Base-by-base conservation (phyloP, 768 basidiomycete species). In the Amanita exitialis region DNA sequence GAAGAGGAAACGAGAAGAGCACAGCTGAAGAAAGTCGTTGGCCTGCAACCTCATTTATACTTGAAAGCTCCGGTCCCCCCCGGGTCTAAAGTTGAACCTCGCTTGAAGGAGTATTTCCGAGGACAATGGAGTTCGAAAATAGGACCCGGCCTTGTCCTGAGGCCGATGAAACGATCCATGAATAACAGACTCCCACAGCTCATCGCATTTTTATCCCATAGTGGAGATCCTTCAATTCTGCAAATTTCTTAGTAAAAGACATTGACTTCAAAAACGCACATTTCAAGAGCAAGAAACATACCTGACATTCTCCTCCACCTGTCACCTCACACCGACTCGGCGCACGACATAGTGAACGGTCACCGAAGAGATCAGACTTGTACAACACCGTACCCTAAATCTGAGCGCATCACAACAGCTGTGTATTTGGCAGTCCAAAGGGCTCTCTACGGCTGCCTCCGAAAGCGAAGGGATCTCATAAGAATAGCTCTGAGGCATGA, bases 251-350 rank as follows among this genome's bases (percentile, higher is more conserved):
- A 8, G 55, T 28, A 35, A 37, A 30, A 6, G 25, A 27, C 55
- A 46, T 36, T 43, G 45, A 18, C 42, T n/a, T 44, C 12, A 43
- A 35, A 44, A 8, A 18, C 15, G 48, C 28, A 37, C 20, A 30
- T 18, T 9, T 2, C 47, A 21, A 49, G 41, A 8, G 32, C 15
- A 12, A 44, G 3, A 35, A 20, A 59, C 75, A 28, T 51, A 90
- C 94, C 79, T 86, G 83, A 32, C 86, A 54, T 91, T 79, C 61
- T 87, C 91, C 63, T 99, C 93, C 0, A 94, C 90, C 89, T 3
- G 81, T 82, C 1, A 98, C 93, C 61, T 97, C 95, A 65, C 93
- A 97, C 92, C 93, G 98, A 65, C 95, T 98, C 2, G 90, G 79
- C 23, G 94, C 70, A 37, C 95, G 77, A 65, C 95, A 98, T 44